Percentiles rank a stretch among this genome's conserved stretches.
phyloP scores from a whole-genome alignment of 2,329 filamentous ascomycete genomes.

The Cercospora sesami region DNA sequence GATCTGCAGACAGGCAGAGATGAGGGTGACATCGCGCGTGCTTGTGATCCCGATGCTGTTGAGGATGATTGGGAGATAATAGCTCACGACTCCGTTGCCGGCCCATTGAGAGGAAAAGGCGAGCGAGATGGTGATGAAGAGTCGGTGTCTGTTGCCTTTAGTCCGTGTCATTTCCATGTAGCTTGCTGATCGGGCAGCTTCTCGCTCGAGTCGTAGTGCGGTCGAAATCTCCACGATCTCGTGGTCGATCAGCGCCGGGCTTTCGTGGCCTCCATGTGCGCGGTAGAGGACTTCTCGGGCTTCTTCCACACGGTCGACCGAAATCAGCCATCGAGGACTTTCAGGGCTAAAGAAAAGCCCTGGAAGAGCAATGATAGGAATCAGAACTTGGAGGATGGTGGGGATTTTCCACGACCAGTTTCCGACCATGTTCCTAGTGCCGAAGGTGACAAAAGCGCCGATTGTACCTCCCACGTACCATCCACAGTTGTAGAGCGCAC shows the following conservation, averaged over 20 bases:
- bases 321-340: conserved; percentile 32
- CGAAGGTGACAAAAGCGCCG: conserved; percentile 30
- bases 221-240: conserved; percentile 62
- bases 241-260: conserved; percentile 66
- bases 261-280: conserved; percentile 57
- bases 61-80: conserved; percentile 39
- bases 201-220: conserved; percentile 44
- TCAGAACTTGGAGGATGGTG: conserved; percentile 30
- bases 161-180: conserved; percentile 28
- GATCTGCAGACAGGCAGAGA: conserved; percentile 45
- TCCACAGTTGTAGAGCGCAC: conserved; percentile 40
- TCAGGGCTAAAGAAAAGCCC: conserved; percentile 30
- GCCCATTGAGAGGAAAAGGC: conserved; percentile 44
- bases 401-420: conserved; percentile 35
- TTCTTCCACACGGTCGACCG: conserved; percentile 46
- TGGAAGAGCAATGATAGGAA: conserved; percentile 28
- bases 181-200: conserved; percentile 49
- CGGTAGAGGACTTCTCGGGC: conserved; percentile 61
- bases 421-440: conserved; percentile 24
- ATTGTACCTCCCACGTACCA: conserved; percentile 37
- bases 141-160: conserved; percentile 39
- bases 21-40: conserved; percentile 39
- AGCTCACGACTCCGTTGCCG: conserved; percentile 43
- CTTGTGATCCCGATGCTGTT: conserved; percentile 43
- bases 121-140: conserved; percentile 43